Percentiles rank a stretch among this genome's conserved stretches.
Conservation (phyloP, 768 basidiomycete species). For the Naganishia vaughanmartiniae region DNA sequence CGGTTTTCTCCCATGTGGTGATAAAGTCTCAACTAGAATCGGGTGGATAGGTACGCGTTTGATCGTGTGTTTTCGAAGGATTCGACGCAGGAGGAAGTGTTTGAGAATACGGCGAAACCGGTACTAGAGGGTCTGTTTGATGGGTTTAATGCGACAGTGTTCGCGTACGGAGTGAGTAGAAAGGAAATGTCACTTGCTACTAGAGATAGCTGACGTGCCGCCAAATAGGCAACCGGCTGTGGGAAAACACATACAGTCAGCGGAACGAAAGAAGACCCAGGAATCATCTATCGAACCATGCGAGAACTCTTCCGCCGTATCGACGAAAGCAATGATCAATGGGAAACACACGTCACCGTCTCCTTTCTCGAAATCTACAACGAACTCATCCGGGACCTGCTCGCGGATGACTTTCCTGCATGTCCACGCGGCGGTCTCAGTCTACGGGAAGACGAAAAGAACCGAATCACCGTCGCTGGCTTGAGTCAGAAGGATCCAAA, state of each 20-base stretch:
- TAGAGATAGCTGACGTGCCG: neutral
- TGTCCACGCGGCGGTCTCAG: slow-evolving; percentile 82
- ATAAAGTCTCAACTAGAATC: neutral
- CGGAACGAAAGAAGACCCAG: slow-evolving; percentile 79
- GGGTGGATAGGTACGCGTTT: slow-evolving; percentile 69
- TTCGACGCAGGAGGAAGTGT: slow-evolving; percentile 80
- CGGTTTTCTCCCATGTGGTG: neutral
- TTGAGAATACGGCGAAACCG: slow-evolving; percentile 78
- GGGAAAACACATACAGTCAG: slow-evolving; percentile 99
- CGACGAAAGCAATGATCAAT: slow-evolving; percentile 78
- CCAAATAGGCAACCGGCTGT: slow-evolving; percentile 90
- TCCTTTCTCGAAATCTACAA: slow-evolving; percentile 99
- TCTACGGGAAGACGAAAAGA: slow-evolving; percentile 86
- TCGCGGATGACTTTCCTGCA: slow-evolving; percentile 62
- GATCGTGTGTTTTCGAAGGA: slow-evolving; percentile 85
- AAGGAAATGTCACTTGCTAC: neutral
- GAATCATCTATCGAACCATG: slow-evolving; percentile 96
- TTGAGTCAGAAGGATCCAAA: slow-evolving; percentile 76
- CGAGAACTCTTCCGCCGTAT: slow-evolving; percentile 92
- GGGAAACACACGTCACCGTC: slow-evolving; percentile 80
- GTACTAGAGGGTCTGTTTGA: slow-evolving; percentile 74
- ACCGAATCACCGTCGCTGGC: slow-evolving; percentile 74
- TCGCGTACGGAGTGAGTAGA: slow-evolving; percentile 87
- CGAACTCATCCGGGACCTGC: slow-evolving; percentile 94
- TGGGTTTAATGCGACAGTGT: slow-evolving; percentile 94